A percentile compares a stretch with the other conserved stretches of the same genome.
These are phyloP conservation scores for Zopfochytrium polystomum DNA, from an alignment of 371 early-diverging fungal species.

Conservation along the genomic window DNA sequence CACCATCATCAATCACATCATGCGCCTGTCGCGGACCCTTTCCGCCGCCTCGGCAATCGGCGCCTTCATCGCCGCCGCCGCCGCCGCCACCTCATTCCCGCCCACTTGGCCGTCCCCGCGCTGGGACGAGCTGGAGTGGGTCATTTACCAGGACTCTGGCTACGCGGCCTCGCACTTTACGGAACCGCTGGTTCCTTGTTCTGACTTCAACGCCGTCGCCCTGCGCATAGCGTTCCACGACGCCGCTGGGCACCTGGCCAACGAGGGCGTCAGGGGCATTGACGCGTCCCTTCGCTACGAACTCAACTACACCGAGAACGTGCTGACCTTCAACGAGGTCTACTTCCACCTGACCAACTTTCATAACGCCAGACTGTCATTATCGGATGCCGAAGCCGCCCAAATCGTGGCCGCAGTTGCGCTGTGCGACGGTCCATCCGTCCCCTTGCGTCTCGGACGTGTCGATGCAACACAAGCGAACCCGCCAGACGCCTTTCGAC, in stretches of 20 bases:
- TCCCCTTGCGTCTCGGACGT: constrained; percentile 4
- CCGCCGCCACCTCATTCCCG: too few relatives aligned
- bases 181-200: constrained; percentile 4
- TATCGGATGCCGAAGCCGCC: neutral
- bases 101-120: constrained; percentile 1
- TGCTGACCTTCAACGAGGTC: neutral
- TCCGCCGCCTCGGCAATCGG: too few relatives aligned
- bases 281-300: constrained; percentile 9
- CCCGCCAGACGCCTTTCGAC: neutral
- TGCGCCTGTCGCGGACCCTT: too few relatives aligned
- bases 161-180: neutral
- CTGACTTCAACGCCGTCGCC: constrained; percentile 2
- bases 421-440: constrained; percentile 1
- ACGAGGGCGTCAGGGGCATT: neutral
- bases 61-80: too few relatives aligned
- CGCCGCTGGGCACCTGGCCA: neutral
- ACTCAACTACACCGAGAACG: neutral
- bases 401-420: neutral
- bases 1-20: too few relatives aligned
- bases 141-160: constrained; percentile 4
- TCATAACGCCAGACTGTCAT: neutral
- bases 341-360: constrained; percentile 1
- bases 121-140: constrained; percentile 7
- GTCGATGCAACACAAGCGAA: constrained; percentile 3
- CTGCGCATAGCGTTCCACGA: constrained; percentile 9